Conservation (phyloP, 495 filamentous ascomycete genomes). For the Xylona heveae region DNA sequence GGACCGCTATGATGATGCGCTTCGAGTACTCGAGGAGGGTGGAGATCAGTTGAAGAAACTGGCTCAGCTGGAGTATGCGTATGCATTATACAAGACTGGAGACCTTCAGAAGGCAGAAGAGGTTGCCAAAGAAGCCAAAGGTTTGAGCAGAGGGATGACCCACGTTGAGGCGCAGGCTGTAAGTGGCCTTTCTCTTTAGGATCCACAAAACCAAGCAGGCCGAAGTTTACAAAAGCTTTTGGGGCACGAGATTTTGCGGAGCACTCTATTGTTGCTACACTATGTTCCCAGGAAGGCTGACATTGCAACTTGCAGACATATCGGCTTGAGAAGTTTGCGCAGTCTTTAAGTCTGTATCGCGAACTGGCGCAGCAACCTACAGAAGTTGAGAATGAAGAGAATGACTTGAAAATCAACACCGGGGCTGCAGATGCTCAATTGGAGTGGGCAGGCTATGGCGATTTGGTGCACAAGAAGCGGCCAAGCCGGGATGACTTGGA, state of each 20-base stretch:
- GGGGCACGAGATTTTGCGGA: no score
- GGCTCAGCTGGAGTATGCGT: conserved; percentile 63
- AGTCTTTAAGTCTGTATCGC: conserved; percentile 47
- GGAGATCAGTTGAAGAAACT: conserved; percentile 42
- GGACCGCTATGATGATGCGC: conserved; percentile 80
- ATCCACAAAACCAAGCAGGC: no score
- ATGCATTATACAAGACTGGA: conserved; percentile 78
- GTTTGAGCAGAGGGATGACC: conserved; percentile 34
- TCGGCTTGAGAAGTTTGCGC: conserved; percentile 58
- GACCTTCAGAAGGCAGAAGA: conserved; percentile 46
- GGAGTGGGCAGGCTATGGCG: conserved; percentile 23
- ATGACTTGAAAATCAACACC: conserved; percentile 68
- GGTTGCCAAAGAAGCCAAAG: conserved; percentile 26
- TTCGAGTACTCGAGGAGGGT: conserved; percentile 51
- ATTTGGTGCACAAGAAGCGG: conserved; percentile 30
- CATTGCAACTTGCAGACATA: conserved; percentile 34
- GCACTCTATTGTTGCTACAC: background rate
- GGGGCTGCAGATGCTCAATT: conserved; percentile 12
- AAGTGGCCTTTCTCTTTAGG: conserved; percentile 17
- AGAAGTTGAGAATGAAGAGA: conserved; percentile 42
- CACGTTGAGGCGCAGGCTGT: conserved; percentile 83
- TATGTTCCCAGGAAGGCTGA: conserved; percentile 7
- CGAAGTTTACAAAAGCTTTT: no score
- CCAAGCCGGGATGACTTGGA: conserved; percentile 58
- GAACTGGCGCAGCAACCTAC: conserved; percentile 26